phyloP scores from a whole-genome alignment of 106 monocot species.

The Dendrobium chrysotoxum region DNA sequence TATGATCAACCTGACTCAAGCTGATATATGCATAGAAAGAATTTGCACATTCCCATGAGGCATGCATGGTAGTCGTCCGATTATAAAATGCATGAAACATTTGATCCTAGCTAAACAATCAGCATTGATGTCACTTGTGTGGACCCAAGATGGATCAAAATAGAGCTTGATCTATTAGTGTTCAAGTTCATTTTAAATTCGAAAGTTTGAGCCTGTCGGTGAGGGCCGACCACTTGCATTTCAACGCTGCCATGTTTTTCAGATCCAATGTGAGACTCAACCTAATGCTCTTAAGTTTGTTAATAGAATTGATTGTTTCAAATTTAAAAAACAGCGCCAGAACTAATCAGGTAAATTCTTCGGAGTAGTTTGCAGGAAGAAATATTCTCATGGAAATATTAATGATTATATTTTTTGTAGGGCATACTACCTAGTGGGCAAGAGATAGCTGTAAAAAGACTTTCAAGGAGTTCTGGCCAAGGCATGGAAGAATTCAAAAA shows the following conservation, averaged over 20 bases:
- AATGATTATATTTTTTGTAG: slow-evolving; percentile 11
- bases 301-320: neutral
- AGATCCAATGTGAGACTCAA: neutral
- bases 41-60: too few species aligned
- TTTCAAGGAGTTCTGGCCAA: slow-evolving; percentile 36
- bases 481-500: slow-evolving; percentile 49
- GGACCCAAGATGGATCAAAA: too few species aligned
- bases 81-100: too few species aligned
- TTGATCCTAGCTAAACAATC: too few species aligned
- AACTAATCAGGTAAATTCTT: neutral
- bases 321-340: neutral
- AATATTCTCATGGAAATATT: neutral
- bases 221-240: too few species aligned
- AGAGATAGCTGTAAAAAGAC: slow-evolving; percentile 45
- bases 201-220: neutral
- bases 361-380: too few species aligned
- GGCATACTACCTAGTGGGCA: slow-evolving; percentile 34
- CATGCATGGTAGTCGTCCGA: too few species aligned
- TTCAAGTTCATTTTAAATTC: too few species aligned
- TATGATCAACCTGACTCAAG: too few species aligned
- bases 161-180: too few species aligned
- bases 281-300: neutral
- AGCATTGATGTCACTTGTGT: too few species aligned
- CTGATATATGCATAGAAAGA: too few species aligned
- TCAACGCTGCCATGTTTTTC: neutral